These are phyloP conservation scores for Penicillium longicatenatum DNA, from an alignment of 495 filamentous ascomycete species.

Conservation along the genomic window DNA sequence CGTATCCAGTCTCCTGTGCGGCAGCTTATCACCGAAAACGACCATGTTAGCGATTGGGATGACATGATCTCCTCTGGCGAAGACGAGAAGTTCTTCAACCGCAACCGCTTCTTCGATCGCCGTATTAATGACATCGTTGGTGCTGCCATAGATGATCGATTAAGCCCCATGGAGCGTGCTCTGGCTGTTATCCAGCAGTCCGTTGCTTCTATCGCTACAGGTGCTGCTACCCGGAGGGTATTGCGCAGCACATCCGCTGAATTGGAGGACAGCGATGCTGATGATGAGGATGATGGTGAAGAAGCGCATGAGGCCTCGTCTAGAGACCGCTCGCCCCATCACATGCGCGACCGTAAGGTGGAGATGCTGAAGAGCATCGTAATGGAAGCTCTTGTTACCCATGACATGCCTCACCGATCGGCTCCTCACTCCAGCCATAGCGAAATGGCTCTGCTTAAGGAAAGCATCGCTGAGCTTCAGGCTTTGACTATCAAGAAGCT, in stretches of 20 bases:
- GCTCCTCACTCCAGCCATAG: constrained; percentile 40
- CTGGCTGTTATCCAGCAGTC: constrained; percentile 72
- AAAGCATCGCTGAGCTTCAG: constrained; percentile 62
- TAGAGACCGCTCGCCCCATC: constrained; percentile 60
- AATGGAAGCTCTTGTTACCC: constrained; percentile 73
- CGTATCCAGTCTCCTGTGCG: constrained; percentile 59
- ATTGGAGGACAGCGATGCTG: constrained; percentile 81
- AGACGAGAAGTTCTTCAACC: constrained; percentile 74
- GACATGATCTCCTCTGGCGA: constrained; percentile 80
- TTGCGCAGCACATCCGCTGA: constrained; percentile 63
- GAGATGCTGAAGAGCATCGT: constrained; percentile 82
- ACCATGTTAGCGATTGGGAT: constrained; percentile 87
- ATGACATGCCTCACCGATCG: constrained; percentile 34
- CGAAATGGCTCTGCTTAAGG: constrained; percentile 55
- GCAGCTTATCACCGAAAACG: constrained; percentile 64
- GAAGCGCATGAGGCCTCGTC: constrained; percentile 47
- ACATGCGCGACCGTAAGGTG: constrained; percentile 71
- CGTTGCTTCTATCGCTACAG: constrained; percentile 53
- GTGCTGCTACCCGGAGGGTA: constrained; percentile 37
- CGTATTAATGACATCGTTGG: constrained; percentile 85
- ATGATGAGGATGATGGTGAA: constrained; percentile 85
- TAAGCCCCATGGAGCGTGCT: constrained; percentile 78
- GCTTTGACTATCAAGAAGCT: constrained; percentile 41
- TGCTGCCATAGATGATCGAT: constrained; percentile 69
- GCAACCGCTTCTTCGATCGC: constrained; percentile 80